Conservation (phyloP, 2,329 filamentous ascomycete species). For the Penicillium sp. region DNA sequence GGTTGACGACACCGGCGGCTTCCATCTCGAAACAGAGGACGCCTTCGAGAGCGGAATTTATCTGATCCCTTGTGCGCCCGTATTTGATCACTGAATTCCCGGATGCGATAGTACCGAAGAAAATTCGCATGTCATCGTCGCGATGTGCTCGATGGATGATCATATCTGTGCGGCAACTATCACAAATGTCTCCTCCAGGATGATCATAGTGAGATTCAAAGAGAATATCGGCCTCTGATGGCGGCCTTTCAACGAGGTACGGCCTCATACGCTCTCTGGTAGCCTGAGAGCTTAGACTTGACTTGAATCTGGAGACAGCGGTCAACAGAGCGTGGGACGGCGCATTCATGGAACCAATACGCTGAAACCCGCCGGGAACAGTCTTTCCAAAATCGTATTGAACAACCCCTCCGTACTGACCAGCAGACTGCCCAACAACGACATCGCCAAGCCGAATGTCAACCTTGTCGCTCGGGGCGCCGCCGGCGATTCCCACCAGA, state of each 20-base stretch:
- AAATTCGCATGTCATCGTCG: not conserved
- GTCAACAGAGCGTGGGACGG: not conserved
- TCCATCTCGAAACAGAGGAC: constrained; percentile 22
- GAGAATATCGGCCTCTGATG: not conserved
- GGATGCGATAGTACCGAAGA: constrained; percentile 10
- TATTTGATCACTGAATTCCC: constrained; percentile 13
- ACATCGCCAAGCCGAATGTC: constrained; percentile 12
- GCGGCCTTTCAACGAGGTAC: too few species aligned
- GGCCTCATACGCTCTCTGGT: not conserved
- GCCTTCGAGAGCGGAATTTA: not conserved
- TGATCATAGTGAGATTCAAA: not conserved
- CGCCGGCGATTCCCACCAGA: constrained; percentile 1
- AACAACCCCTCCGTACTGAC: constrained; percentile 7
- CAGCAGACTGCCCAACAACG: not conserved
- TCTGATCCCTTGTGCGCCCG: not conserved
- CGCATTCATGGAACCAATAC: not conserved
- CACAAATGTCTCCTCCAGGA: not conserved
- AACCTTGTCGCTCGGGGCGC: not conserved
- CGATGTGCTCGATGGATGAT: not conserved
- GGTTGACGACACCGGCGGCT: constrained; percentile 18
- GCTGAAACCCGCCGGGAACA: constrained; percentile 4
- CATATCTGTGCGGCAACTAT: not conserved
- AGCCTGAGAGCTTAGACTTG: not conserved
- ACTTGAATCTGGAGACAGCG: not conserved
- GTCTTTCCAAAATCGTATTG: constrained; percentile 19